phyloP scores from a whole-genome alignment of 768 basidiomycete genomes.

The Pulveroboletus sp. region DNA sequence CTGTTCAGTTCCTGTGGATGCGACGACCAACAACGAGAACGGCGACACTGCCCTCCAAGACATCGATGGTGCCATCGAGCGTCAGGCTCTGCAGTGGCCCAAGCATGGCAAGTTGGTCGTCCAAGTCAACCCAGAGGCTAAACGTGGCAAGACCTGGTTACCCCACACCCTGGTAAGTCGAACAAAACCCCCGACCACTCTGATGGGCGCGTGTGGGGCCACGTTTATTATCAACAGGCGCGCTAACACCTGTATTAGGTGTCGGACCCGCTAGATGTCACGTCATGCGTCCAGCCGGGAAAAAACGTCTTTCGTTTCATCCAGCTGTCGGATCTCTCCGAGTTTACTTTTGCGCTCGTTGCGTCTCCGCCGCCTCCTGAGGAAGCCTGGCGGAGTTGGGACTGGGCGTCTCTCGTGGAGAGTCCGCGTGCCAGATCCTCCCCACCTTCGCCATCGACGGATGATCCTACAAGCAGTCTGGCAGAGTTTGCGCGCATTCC shows the following conservation, averaged over 20 bases:
- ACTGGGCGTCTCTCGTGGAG: constrained; percentile 20
- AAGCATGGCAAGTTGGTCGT: constrained; percentile 42
- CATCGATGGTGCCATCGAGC: constrained; percentile 9
- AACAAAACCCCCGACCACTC: too few species aligned
- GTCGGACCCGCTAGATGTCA: constrained; percentile 38
- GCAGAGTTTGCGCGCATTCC: constrained; percentile 20
- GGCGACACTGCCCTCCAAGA: background rate
- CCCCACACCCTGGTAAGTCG: constrained; percentile 41
- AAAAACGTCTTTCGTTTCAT: constrained; percentile 49
- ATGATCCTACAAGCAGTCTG: background rate
- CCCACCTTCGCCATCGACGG: background rate
- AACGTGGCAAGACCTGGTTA: constrained; percentile 39
- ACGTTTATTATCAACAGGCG: too few species aligned
- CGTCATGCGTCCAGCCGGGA: constrained; percentile 40
- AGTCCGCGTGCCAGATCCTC: background rate
- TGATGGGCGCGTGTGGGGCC: too few species aligned
- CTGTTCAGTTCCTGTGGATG: constrained; percentile 17
- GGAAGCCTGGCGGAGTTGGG: constrained; percentile 21
- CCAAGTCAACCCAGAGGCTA: constrained; percentile 40
- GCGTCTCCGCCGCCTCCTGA: constrained; percentile 29
- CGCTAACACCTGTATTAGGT: too few species aligned
- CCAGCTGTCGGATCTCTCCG: constrained; percentile 42
- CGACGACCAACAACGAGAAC: background rate
- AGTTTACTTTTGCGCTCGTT: constrained; percentile 44
- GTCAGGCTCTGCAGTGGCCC: constrained; percentile 40